Evolutionary conservation across 495 filamentous ascomycete genomes (phyloP).

Genomic region (Talaromyces nanjingensis): DNA sequence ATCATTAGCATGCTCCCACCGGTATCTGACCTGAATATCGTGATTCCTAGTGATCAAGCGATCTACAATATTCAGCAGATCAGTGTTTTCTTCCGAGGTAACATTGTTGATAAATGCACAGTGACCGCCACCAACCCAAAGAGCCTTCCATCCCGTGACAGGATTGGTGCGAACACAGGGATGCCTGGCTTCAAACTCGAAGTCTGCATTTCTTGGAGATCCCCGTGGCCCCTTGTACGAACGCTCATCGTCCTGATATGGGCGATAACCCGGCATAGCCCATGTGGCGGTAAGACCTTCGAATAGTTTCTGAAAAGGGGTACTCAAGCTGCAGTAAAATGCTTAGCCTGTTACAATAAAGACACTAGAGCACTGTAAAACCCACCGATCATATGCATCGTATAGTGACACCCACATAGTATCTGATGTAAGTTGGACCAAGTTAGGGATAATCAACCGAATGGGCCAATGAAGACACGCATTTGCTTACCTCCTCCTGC

Average conservation of each 20-base stretch:
- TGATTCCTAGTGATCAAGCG: conserved; percentile 1
- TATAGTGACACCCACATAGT: conserved; percentile 37
- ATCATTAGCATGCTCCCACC: too few species aligned
- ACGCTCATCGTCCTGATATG: too few species aligned
- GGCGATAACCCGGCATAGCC: too few species aligned
- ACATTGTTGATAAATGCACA: conserved; percentile 16
- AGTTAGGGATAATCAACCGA: too few species aligned
- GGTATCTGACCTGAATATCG: not conserved
- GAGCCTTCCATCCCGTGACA: conserved; percentile 41
- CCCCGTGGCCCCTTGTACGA: too few species aligned
- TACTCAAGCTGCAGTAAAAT: too few species aligned
- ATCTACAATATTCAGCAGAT: conserved; percentile 12
- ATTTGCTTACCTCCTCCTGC: too few species aligned
- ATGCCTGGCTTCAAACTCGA: conserved; percentile 34
- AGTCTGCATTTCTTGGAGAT: conserved; percentile 17
- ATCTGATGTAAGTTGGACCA: conserved; percentile 23
- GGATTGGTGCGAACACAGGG: conserved; percentile 42
- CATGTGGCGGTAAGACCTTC: too few species aligned
- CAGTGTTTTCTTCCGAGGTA: not conserved
- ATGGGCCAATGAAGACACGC: too few species aligned
- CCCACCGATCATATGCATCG: conserved; percentile 50
- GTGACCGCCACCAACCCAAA: conserved; percentile 16
- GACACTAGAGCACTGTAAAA: not conserved
- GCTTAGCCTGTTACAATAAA: too few species aligned
- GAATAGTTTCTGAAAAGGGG: too few species aligned